Evolutionary conservation across 1,284 basidiomycete species (phyloP).

Genomic region (Mycena sp.): DNA sequence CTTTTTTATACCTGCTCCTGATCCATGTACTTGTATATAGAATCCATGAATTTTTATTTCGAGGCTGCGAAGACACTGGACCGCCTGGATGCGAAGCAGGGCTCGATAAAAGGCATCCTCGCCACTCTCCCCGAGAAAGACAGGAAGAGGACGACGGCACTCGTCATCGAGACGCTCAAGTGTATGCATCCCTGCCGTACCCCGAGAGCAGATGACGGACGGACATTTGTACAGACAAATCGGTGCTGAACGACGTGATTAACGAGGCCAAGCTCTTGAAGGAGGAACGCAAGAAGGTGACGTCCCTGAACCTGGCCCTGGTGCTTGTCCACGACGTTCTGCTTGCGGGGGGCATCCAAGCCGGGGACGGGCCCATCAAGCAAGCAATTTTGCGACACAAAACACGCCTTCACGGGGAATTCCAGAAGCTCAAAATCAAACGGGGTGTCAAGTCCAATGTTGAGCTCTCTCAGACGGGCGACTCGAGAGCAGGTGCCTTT

Average conservation of each 20-base stretch:
- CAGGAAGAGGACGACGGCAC: slow-evolving; percentile 79
- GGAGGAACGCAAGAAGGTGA: slow-evolving; percentile 79
- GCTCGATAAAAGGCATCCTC: slow-evolving; percentile 85
- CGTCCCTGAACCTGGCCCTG: slow-evolving; percentile 76
- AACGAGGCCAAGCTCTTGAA: slow-evolving; percentile 69
- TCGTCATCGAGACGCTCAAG: slow-evolving; percentile 93
- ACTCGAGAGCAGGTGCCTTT: slow-evolving; percentile 75
- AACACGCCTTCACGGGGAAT: slow-evolving; percentile 87
- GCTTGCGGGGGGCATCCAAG: slow-evolving; percentile 84
- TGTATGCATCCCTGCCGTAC: slow-evolving; percentile 62
- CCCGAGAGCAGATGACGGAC: slow-evolving; percentile 23
- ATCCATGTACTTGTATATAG: slow-evolving; percentile 44
- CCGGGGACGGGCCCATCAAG: slow-evolving; percentile 88
- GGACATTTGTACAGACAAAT: slow-evolving; percentile 66
- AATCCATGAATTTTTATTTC: slow-evolving; percentile 92
- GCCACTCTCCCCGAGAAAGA: slow-evolving; percentile 78
- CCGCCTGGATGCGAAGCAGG: slow-evolving; percentile 85
- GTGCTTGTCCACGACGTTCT: slow-evolving; percentile 91
- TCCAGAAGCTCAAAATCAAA: slow-evolving; percentile 86
- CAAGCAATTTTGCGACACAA: slow-evolving; percentile 86
- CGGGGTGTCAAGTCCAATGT: slow-evolving; percentile 71
- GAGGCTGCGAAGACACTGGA: slow-evolving; percentile 86
- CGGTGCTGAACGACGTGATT: slow-evolving; percentile 73
- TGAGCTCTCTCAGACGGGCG: slow-evolving; percentile 72
- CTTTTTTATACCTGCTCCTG: not conserved